Evolutionary conservation across 1,284 basidiomycete species (phyloP).

Genomic region (Marasmius tenuissimus): DNA sequence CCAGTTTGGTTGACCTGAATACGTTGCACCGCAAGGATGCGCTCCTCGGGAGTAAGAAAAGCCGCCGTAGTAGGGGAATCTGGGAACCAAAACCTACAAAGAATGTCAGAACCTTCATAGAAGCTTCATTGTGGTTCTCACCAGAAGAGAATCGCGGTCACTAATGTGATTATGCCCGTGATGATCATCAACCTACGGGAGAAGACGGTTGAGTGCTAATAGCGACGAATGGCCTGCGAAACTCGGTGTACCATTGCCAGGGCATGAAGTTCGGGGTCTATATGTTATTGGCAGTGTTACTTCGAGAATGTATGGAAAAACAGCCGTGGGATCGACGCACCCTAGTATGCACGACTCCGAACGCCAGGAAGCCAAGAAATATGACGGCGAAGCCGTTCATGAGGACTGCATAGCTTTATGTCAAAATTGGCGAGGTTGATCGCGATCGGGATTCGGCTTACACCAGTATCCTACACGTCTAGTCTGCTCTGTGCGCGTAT

Average conservation of each 20-base stretch:
- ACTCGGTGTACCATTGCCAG: constrained; percentile 48
- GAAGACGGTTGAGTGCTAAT: constrained; percentile 7
- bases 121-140: constrained; percentile 18
- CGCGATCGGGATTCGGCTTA: constrained; percentile 32
- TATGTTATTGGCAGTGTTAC: background rate
- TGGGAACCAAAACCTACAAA: constrained; percentile 66
- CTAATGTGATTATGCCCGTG: constrained; percentile 59
- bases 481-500: constrained; percentile 76
- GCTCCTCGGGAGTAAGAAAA: constrained; percentile 71
- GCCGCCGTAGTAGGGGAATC: constrained; percentile 72
- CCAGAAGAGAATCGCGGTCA: constrained; percentile 59
- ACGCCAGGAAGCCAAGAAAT: constrained; percentile 61
- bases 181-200: constrained; percentile 53
- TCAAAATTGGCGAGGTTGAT: constrained; percentile 2
- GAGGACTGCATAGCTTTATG: constrained; percentile 38
- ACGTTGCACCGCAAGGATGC: constrained; percentile 62
- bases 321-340: constrained; percentile 19
- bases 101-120: background rate
- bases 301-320: background rate
- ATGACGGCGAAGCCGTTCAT: constrained; percentile 68
- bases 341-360: constrained; percentile 47
- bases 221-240: background rate
- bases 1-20: constrained; percentile 72
- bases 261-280: constrained; percentile 42
- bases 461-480: constrained; percentile 77